Evolutionary conservation across 1,139 yeast species (phyloP).

Genomic region (Candida mesenterica): DNA sequence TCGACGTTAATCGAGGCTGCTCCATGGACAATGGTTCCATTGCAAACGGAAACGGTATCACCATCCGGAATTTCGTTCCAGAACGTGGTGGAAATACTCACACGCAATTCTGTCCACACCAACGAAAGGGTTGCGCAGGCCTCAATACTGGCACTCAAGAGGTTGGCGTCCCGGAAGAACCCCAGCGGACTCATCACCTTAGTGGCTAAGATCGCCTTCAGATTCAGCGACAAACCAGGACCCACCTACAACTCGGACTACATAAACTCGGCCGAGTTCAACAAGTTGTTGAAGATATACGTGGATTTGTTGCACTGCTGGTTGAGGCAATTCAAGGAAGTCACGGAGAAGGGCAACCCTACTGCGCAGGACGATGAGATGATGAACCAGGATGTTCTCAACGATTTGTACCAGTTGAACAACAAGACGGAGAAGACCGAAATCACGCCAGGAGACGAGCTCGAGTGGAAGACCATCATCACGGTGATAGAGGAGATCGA

Average conservation of each 20-base stretch:
- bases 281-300: conserved; percentile 62
- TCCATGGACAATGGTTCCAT: conserved; percentile 60
- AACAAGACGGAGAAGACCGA: conserved; percentile 24
- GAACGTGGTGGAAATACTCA: conserved; percentile 67
- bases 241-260: conserved; percentile 52
- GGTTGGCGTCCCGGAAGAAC: conserved; percentile 65
- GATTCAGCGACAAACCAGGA: conserved; percentile 65
- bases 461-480: conserved; percentile 75
- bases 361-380: conserved; percentile 38
- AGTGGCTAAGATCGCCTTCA: conserved; percentile 78
- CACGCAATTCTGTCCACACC: conserved; percentile 72
- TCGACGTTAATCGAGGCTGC: conserved; percentile 65
- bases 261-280: conserved; percentile 57
- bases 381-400: conserved; percentile 42
- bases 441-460: conserved; percentile 48
- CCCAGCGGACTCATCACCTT: conserved; percentile 70
- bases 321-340: conserved; percentile 52
- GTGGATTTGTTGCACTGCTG: conserved; percentile 79
- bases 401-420: conserved; percentile 45
- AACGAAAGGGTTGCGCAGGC: conserved; percentile 61
- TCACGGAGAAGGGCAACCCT: conserved; percentile 22
- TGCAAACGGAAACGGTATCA: conserved; percentile 20
- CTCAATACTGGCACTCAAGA: conserved; percentile 60
- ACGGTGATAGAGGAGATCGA: conserved; percentile 91
- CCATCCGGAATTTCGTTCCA: conserved; percentile 54